Evolutionary conservation across 2,329 filamentous ascomycete species (phyloP).

Genomic region (Aspergillus sp.): DNA sequence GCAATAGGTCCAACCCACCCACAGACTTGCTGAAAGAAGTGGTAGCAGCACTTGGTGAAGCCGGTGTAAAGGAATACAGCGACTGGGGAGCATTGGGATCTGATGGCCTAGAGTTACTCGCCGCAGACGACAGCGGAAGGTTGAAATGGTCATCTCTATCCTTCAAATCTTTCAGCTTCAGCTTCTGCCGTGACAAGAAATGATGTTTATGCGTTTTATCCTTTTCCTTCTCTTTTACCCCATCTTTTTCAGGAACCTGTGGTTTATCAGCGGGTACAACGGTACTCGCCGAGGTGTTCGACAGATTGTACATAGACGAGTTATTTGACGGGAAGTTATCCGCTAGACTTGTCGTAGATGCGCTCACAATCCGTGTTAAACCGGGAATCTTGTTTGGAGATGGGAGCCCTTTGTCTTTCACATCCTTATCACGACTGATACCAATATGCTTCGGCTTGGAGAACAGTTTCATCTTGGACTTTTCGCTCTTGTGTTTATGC

Average conservation of each 20-base stretch:
- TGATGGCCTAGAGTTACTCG: constrained; percentile 63
- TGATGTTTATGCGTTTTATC: constrained; percentile 58
- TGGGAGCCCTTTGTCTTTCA: constrained; percentile 53
- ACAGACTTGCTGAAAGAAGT: constrained; percentile 75
- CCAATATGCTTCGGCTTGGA: constrained; percentile 66
- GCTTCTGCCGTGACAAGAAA: constrained; percentile 65
- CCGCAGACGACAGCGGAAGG: constrained; percentile 63
- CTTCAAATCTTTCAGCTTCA: constrained; percentile 63
- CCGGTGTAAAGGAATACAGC: constrained; percentile 65
- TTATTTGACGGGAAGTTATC: constrained; percentile 55
- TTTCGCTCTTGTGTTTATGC: constrained; percentile 57
- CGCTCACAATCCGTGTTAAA: constrained; percentile 57
- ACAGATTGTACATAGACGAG: constrained; percentile 60
- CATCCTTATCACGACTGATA: constrained; percentile 60
- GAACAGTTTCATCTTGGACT: constrained; percentile 69
- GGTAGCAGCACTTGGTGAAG: constrained; percentile 60
- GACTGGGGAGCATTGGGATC: constrained; percentile 64
- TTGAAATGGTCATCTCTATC: constrained; percentile 59
- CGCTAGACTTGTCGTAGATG: constrained; percentile 60
- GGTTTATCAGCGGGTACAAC: constrained; percentile 52
- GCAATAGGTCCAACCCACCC: constrained; percentile 74
- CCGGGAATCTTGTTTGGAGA: constrained; percentile 59
- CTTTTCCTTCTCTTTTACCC: constrained; percentile 43
- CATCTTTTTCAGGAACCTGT: constrained; percentile 41
- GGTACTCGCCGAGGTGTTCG: constrained; percentile 63